These are phyloP conservation scores for Irpex sp. DNA, from an alignment of 1,284 basidiomycete species.

Conservation along the genomic window DNA sequence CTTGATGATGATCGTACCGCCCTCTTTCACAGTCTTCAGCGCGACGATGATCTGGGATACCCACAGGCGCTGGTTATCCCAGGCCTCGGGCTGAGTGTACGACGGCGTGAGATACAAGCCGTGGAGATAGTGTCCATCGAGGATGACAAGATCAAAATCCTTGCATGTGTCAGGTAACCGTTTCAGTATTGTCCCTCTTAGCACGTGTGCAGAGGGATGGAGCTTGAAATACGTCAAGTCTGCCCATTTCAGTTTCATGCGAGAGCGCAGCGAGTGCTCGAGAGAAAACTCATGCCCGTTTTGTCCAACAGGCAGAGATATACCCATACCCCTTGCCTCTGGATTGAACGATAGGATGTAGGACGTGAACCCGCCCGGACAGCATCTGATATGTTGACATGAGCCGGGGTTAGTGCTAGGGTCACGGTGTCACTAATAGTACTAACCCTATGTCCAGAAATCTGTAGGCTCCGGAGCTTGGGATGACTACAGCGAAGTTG, in stretches of 20 bases:
- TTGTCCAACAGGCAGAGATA: conserved; percentile 22
- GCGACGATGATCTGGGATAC: conserved; percentile 31
- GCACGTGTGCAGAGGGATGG: conserved; percentile 10
- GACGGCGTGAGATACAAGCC: conserved; percentile 12
- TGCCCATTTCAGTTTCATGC: conserved; percentile 21
- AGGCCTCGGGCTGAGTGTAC: conserved; percentile 3
- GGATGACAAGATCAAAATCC: conserved; percentile 25
- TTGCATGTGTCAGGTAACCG: conserved; percentile 9
- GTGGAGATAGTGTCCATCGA: conserved; percentile 32
- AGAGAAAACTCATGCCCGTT: conserved; percentile 26
- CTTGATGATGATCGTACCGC: conserved; percentile 31
- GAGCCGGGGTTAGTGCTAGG: too few relatives aligned
- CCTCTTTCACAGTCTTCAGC: conserved; percentile 21
- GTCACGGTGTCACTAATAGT: too few relatives aligned
- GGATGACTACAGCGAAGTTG: conserved; percentile 6
- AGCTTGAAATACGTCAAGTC: conserved; percentile 26
- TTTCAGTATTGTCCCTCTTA: conserved; percentile 6
- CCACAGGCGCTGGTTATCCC: conserved; percentile 24
- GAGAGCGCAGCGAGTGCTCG: conserved; percentile 15
- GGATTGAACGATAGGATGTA: conserved; percentile 27
- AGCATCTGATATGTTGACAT: conserved; percentile 25
- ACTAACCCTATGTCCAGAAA: conserved; percentile 23
- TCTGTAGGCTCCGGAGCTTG: not conserved
- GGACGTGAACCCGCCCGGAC: conserved; percentile 31
- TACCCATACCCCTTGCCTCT: conserved; percentile 25